These are phyloP conservation scores for Iris macrosiphon DNA, from an alignment of 106 monocot species.

Conservation along the genomic window DNA sequence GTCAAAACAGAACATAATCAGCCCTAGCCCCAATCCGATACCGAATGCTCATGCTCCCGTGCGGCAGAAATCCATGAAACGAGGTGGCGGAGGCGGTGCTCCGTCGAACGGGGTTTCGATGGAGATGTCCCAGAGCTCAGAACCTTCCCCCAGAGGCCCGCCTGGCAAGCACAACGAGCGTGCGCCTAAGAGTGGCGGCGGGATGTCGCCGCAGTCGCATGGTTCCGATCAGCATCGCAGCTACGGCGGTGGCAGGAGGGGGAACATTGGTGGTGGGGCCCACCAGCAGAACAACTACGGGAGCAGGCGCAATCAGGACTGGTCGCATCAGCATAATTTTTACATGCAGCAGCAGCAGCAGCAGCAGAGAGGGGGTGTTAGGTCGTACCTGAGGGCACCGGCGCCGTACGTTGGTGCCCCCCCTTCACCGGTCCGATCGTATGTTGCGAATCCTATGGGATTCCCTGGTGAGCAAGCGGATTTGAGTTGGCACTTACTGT, in stretches of 20 bases:
- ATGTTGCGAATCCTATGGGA: constrained; percentile 33
- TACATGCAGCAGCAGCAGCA: constrained; percentile 7
- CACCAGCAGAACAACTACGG: constrained; percentile 15
- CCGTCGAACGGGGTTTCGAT: constrained; percentile 7
- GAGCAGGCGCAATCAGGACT: constrained; percentile 27
- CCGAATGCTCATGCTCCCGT: constrained; percentile 21
- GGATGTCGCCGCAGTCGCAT: constrained; percentile 10
- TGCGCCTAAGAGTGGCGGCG: constrained; percentile 26
- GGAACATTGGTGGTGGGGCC: constrained; percentile 11
- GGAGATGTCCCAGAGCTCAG: not conserved
- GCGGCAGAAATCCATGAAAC: constrained; percentile 38
- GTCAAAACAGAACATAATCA: constrained; percentile 9
- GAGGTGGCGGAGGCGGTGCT: constrained; percentile 5
- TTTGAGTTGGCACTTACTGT: not conserved
- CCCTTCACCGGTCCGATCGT: constrained; percentile 21
- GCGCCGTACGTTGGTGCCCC: constrained; percentile 20
- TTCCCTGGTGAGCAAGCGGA: constrained; percentile 42
- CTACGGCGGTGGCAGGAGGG: constrained; percentile 16
- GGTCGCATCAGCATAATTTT: not conserved
- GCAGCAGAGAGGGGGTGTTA: constrained; percentile 1
- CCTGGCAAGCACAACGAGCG: constrained; percentile 25
- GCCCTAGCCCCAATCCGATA: constrained; percentile 26
- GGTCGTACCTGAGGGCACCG: constrained; percentile 13
- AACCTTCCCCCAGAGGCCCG: constrained; percentile 19
- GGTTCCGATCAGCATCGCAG: constrained; percentile 24